Conservation (phyloP, 306 rosid species). For the Fragaria nilgerrensis region DNA sequence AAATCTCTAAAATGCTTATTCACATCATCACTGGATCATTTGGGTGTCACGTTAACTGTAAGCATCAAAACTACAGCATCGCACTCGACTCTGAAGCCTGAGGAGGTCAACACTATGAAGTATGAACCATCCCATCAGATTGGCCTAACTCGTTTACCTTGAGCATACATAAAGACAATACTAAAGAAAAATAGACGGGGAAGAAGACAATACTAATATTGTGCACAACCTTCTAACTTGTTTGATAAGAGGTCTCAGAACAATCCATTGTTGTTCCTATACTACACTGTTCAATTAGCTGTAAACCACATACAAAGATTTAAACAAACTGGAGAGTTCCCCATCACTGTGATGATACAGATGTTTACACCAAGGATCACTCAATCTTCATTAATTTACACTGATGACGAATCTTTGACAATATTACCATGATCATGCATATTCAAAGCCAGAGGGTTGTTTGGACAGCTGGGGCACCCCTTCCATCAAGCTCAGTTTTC, state of each 20-base stretch:
- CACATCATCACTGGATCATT: not conserved
- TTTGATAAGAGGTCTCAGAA: not conserved
- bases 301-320: not conserved
- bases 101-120: not conserved
- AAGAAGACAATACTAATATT: not conserved
- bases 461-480: constrained; percentile 72
- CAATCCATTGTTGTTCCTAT: constrained; percentile 3
- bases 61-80: not conserved
- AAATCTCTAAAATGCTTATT: not conserved
- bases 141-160: not conserved
- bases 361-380: constrained; percentile 15
- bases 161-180: too few relatives aligned
- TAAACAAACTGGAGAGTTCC: not conserved
- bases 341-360: not conserved
- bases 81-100: not conserved
- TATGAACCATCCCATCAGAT: not conserved
- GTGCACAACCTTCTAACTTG: constrained; percentile 2
- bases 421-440: constrained; percentile 28
- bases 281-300: constrained; percentile 13
- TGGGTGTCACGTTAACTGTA: not conserved
- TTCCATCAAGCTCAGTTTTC: constrained; percentile 78
- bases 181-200: not conserved
- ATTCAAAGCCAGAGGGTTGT: constrained; percentile 67
- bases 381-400: constrained; percentile 19
- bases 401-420: not conserved